Evolutionary conservation across 2,329 filamentous ascomycete species (phyloP), one percentile per base, ranked within the genome.

Genomic region (Aaosphaeria arxii): DNA sequence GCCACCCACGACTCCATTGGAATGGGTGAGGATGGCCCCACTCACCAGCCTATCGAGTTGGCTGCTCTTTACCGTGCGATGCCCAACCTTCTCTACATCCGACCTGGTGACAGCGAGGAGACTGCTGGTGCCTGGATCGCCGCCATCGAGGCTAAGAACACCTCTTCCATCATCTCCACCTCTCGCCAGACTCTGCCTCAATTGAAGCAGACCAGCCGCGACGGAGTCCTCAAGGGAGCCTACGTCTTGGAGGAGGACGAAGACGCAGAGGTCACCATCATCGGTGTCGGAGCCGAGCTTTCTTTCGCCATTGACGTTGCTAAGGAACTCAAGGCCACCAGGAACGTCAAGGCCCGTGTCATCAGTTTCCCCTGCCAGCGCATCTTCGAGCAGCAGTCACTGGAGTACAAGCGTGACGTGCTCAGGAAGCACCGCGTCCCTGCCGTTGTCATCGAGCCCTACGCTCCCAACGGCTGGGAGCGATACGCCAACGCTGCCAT

Each of bases 71-170:
- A 81, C 61, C 77, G 83, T 4, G 77, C 81, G 28, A 85, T 85
- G 81, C 82, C 82, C 0, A 84, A 84, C 49, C 52, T 85, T 0
- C 66, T 80, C 1, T 84, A 84, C 59, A 81, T 85, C 47, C 78
- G 82, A 0, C 82, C 82, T 0, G 74, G 74, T 42, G 82, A 85
- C 51, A 75, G 72, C 42, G 80, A 85, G 56, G 82, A 86, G 62
- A 74, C 72, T 0, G 75, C 75, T 1, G 81, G 81, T 9, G 82
- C 80, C 4, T 83, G 74, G 65, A 74, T 74, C 32, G 59, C 70
- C 4, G 79, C 80, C 6, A 62, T 82, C 38, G 68, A 72, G 50
- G 62, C 65, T 1, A 67, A 63, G 41, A 58, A 72, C 42, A 72
- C 69, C 0, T 72, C 78, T 2, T 72, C 70, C 4, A 77, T 81